phyloP scores from a whole-genome alignment of 1,284 basidiomycete species.

The Ustilago hordei region DNA sequence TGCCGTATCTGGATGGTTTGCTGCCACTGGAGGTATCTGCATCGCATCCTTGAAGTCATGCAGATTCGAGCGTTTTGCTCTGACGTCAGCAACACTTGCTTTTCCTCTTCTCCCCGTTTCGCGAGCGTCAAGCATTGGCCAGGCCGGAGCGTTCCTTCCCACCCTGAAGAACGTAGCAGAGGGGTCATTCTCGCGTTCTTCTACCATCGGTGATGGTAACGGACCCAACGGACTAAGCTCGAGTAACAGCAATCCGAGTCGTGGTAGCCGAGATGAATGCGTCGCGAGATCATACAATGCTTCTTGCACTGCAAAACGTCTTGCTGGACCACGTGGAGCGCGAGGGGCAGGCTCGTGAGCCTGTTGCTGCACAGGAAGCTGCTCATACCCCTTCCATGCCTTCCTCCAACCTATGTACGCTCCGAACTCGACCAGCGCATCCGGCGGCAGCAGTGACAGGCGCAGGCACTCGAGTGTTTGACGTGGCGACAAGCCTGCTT shows the following conservation, averaged over 20 bases:
- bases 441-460: slow-evolving; percentile 40
- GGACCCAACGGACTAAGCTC: slow-evolving; percentile 35
- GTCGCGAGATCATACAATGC: slow-evolving; percentile 35
- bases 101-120: background rate
- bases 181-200: slow-evolving; percentile 13
- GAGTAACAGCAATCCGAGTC: slow-evolving; percentile 29
- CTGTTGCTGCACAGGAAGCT: slow-evolving; percentile 25
- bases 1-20: background rate
- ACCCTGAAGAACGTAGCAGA: background rate
- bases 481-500: slow-evolving; percentile 23
- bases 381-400: slow-evolving; percentile 38
- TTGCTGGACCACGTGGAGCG: slow-evolving; percentile 35
- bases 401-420: slow-evolving; percentile 39
- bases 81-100: slow-evolving; percentile 6
- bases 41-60: slow-evolving; percentile 9
- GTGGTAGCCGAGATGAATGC: slow-evolving; percentile 26
- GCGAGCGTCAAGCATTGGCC: background rate
- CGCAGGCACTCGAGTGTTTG: slow-evolving; percentile 32
- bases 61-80: slow-evolving; percentile 19
- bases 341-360: slow-evolving; percentile 30
- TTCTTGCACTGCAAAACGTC: slow-evolving; percentile 43
- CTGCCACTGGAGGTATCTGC: slow-evolving; percentile 4
- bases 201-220: slow-evolving; percentile 20
- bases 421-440: slow-evolving; percentile 35
- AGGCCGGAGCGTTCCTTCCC: background rate